phyloP scores from a whole-genome alignment of 2,329 filamentous ascomycete genomes.

The Clonostachys rhizophaga region DNA sequence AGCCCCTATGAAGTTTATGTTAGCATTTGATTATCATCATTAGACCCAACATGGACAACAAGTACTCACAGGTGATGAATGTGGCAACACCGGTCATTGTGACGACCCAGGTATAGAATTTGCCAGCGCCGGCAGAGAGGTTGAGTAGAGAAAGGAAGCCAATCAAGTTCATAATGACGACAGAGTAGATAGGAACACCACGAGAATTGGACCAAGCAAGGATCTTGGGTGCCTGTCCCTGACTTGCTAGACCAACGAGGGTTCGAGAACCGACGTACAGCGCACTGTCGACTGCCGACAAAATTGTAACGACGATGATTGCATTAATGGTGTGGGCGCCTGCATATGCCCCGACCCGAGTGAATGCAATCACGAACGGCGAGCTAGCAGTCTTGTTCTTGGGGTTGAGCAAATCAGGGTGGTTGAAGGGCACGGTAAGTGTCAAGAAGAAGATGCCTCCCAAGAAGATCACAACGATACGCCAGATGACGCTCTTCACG shows the following conservation, averaged over 20 bases:
- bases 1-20: too few species aligned
- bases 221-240: constrained; percentile 64
- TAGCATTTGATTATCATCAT: too few species aligned
- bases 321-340: constrained; percentile 74
- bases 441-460: constrained; percentile 72
- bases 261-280: constrained; percentile 76
- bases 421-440: constrained; percentile 67
- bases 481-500: constrained; percentile 56
- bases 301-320: constrained; percentile 69
- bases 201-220: constrained; percentile 62
- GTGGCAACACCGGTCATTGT: constrained; percentile 66
- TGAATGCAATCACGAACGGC: constrained; percentile 69
- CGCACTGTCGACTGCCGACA: constrained; percentile 70
- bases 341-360: constrained; percentile 67
- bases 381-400: constrained; percentile 61
- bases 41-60: constrained; percentile 17
- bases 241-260: constrained; percentile 70
- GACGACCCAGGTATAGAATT: constrained; percentile 65
- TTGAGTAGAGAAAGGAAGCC: constrained; percentile 75
- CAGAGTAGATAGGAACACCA: constrained; percentile 56
- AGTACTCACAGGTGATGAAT: constrained; percentile 68
- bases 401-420: constrained; percentile 56
- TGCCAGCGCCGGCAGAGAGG: constrained; percentile 58
- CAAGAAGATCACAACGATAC: constrained; percentile 61
- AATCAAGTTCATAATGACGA: constrained; percentile 66